Percentiles rank a stretch among this genome's conserved stretches.
Conservation (phyloP, 1,139 yeast genomes). For the Kazachstania sp. region DNA sequence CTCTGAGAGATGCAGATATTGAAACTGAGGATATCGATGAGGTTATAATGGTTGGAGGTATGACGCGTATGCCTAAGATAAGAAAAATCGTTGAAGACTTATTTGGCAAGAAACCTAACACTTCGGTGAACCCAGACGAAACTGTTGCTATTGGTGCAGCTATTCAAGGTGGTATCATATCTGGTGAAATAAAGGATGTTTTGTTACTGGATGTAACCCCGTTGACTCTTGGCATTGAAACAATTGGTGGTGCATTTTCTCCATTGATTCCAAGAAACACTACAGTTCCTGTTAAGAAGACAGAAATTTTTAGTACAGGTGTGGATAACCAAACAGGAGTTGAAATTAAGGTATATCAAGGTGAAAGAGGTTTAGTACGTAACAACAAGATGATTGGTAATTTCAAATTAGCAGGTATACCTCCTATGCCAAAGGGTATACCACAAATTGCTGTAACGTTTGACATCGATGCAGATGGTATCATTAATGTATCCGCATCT, state of each 20-base stretch:
- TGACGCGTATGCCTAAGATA: slow-evolving; percentile 79
- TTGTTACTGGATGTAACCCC: slow-evolving; percentile 72
- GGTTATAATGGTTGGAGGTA: slow-evolving; percentile 69
- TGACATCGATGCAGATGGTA: slow-evolving; percentile 78
- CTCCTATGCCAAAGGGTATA: slow-evolving; percentile 64
- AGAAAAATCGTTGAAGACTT: slow-evolving; percentile 47
- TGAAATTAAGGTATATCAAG: slow-evolving; percentile 69
- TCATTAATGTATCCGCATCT: slow-evolving; percentile 62
- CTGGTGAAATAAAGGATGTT: slow-evolving; percentile 67
- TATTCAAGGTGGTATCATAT: slow-evolving; percentile 68
- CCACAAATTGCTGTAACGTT: slow-evolving; percentile 69
- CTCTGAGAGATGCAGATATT: slow-evolving; percentile 62
- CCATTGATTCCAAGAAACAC: slow-evolving; percentile 71
- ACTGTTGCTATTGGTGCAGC: slow-evolving; percentile 84
- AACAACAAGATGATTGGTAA: slow-evolving; percentile 69
- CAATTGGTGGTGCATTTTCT: slow-evolving; percentile 73
- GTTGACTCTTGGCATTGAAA: slow-evolving; percentile 69
- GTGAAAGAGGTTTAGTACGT: slow-evolving; percentile 65
- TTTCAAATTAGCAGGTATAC: slow-evolving; percentile 58
- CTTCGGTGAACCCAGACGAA: slow-evolving; percentile 71
- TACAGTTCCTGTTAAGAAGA: slow-evolving; percentile 63
- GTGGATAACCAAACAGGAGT: slow-evolving; percentile 82
- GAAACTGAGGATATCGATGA: slow-evolving; percentile 58
- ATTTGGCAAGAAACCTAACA: slow-evolving; percentile 53
- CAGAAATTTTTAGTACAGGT: slow-evolving; percentile 70